Evolutionary conservation across 1,139 yeast species (phyloP).

Genomic region (Suhomyces chickasaworum): DNA sequence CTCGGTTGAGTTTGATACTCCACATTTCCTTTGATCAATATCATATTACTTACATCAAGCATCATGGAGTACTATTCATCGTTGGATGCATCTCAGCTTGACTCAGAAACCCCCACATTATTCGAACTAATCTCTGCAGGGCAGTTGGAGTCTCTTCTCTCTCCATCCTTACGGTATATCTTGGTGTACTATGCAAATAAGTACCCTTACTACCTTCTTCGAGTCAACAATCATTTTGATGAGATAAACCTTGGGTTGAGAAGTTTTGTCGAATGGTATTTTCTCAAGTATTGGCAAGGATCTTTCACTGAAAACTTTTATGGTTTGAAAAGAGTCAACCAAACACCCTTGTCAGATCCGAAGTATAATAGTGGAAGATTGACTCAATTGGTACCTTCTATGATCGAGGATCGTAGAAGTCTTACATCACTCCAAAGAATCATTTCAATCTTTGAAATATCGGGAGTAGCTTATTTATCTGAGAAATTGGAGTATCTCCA

Average conservation of each 20-base stretch:
- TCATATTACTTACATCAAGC: conserved; percentile 19
- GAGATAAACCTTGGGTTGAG: conserved; percentile 67
- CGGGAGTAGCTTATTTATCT: conserved; percentile 67
- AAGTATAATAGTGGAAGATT: conserved; percentile 37
- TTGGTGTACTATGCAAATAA: conserved; percentile 79
- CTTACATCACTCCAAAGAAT: conserved; percentile 56
- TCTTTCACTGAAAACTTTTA: conserved; percentile 91
- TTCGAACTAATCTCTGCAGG: conserved; percentile 81
- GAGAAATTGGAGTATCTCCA: conserved; percentile 70
- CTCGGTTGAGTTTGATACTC: conserved; percentile 7
- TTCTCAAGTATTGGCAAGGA: conserved; percentile 74
- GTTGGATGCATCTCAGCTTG: conserved; percentile 72
- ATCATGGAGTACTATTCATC: conserved; percentile 82
- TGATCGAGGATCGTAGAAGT: conserved; percentile 57
- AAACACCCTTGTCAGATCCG: conserved; percentile 37
- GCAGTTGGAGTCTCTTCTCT: conserved; percentile 73
- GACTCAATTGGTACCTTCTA: conserved; percentile 47
- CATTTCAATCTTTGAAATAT: conserved; percentile 63
- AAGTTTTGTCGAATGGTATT: conserved; percentile 73
- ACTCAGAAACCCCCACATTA: conserved; percentile 75
- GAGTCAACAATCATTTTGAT: conserved; percentile 70
- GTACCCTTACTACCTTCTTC: conserved; percentile 69
- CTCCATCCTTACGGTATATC: conserved; percentile 82
- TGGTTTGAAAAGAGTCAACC: conserved; percentile 71
- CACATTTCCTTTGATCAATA: conserved; percentile 56